Evolutionary conservation across 1,139 yeast species (phyloP), one percentile per base, ranked within the genome.

Genomic region (Yamadazyma songkhlaensis): DNA sequence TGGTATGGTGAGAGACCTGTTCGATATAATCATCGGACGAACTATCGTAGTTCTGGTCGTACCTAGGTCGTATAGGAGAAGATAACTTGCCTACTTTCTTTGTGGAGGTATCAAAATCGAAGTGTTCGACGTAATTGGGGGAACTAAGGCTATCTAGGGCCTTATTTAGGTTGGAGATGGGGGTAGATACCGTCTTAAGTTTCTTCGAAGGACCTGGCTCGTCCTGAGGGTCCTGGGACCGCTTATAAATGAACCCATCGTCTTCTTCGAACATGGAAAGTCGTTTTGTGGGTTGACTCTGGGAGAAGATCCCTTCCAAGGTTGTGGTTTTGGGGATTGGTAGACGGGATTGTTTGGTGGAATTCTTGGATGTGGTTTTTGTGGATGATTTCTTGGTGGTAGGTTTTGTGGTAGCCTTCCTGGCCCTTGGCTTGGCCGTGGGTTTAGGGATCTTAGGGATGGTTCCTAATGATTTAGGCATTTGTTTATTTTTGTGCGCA

Each of bases 171-270:
- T 48, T 54, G 9, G 56, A 53, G 6, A 54, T 51, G 2, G 65
- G 67, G 3, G 66, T 60, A 37, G 54, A 53, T 8, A 58, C 40
- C 27, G 48, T 47, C 37, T 50, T 47, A 24, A 44, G 46, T 38
- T 44, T 49, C 42, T 41, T 46, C 8, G 25, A 4, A 23, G 36
- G 42, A 3, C 12, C 24, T 11, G 14, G 6, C 4, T 29, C 28
- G 5, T 12, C 22, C 20, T 17, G 20, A 17, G 6, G 4, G 6
- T 47, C 56, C 37, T 51, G 58, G 34, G 60, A 37, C 40, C 75
- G 46, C 38, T 67, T 68, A 48, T 68, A 71, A 13, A 64, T 54
- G 49, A 71, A 70, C 15, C 74, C 77, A 33, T 67, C 76, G 42
- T 71, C 77, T 37, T 70, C 75, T 43, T 70, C 74, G 39, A 64